phyloP scores from a whole-genome alignment of 2,329 filamentous ascomycete species.

The Aspergillus fumigatus region DNA sequence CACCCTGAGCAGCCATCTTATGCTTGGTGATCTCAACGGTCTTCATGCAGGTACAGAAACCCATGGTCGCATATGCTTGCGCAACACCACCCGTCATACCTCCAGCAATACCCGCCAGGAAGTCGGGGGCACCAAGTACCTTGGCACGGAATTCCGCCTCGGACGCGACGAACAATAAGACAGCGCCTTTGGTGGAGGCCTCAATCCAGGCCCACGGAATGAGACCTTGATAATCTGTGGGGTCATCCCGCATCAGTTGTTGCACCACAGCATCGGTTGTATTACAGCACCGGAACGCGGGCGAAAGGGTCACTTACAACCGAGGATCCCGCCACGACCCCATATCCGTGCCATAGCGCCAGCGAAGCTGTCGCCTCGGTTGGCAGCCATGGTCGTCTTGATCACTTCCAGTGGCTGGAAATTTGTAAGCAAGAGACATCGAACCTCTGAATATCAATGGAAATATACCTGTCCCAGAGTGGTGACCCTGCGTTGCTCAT shows the following conservation, averaged over 20 bases:
- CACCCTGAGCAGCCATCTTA: constrained; percentile 80
- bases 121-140: constrained; percentile 75
- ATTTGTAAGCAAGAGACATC: constrained; percentile 47
- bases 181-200: constrained; percentile 97
- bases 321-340: constrained; percentile 85
- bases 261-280: constrained; percentile 13
- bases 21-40: constrained; percentile 99
- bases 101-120: constrained; percentile 81
- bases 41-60: constrained; percentile 99
- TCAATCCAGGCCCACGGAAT: constrained; percentile 99
- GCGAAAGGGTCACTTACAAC: constrained; percentile 62
- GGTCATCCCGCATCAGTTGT: constrained; percentile 10
- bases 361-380: constrained; percentile 82
- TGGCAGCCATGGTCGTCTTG: constrained; percentile 99
- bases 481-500: constrained; percentile 50
- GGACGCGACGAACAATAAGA: constrained; percentile 97
- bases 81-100: constrained; percentile 93
- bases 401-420: constrained; percentile 89
- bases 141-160: constrained; percentile 96
- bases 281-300: constrained; percentile 10
- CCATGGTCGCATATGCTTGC: constrained; percentile 99
- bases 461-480: constrained; percentile 59
- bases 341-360: constrained; percentile 82
- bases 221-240: constrained; percentile 92
- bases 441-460: neutral